Evolutionary conservation across 1,284 basidiomycete species (phyloP), one percentile per base, ranked within the genome.

Genomic region (Trichosporon ovoides): DNA sequence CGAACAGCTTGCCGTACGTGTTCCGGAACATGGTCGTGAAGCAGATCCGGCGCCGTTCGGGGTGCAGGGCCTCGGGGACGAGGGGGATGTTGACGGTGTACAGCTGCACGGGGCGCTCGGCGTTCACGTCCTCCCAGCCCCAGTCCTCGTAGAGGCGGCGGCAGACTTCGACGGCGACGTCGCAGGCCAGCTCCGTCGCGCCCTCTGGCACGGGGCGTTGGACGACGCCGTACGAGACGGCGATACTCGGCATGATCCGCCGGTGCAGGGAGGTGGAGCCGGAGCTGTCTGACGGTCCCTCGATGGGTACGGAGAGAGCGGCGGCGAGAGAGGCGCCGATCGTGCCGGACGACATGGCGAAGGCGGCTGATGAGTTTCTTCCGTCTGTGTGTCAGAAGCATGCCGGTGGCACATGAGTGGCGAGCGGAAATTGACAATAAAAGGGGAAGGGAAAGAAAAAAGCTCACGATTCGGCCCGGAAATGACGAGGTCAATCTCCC

Each of bases 241-340:
- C 92, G 60, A 96, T 88, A 28, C 88, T 83, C 28, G 76, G 76
- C 52, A 73, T 72, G 52, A 69, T 66, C 33, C 67, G 56, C 3
- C 38, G 46, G 55, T 73, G 74, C n/a, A 68, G 58, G 1, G 65
- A 68, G 4, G 63, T 55, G n/a, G n/a, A n/a, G n/a, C n/a, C n/a
- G n/a, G n/a, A n/a, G 7, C 18, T n/a, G 2, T 1, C 89, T 86
- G 65, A 91, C 84, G 34, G 88, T 81, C 52, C 87, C 80, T 88
- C 87, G 49, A 94, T 77, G 1, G 90, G 85, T 1, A 87, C 85
- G 14, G 88, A 87, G 64, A 95, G 79, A 2, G 91, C 87, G 7
- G 89, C 91, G 38, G 91, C 92, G 67, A 95, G 80, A 2, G 92
- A 88, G 2, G 91, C 91, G 38, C 93, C 92, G 61, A 96, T 82